Conservation (phyloP, 169 alveolate genomes). For the Eimeria falciformis region DNA sequence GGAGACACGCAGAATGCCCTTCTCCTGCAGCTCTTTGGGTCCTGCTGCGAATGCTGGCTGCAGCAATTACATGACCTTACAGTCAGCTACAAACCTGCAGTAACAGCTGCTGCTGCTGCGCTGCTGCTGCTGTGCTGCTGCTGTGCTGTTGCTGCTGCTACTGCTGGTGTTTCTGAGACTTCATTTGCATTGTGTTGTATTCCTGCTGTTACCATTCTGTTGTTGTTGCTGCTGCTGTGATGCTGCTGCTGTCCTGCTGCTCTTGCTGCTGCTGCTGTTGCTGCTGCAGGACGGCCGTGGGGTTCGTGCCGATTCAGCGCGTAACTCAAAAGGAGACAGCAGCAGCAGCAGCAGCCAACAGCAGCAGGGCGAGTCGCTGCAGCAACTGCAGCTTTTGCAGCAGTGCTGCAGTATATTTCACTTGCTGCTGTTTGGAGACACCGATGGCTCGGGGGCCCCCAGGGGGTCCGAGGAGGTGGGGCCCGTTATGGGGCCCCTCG, state of each 20-base stretch:
- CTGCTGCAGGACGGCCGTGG: constrained; percentile 3
- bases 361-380: not conserved
- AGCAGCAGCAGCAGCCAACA: not conserved
- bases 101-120: not conserved
- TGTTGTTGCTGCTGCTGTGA: not conserved
- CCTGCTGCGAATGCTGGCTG: constrained; percentile 17
- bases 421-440: constrained; percentile 17
- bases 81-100: not conserved
- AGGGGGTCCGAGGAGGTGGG: not conserved
- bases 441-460: not conserved
- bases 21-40: not conserved
- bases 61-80: not conserved
- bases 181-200: not conserved
- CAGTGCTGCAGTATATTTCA: constrained; percentile 5
- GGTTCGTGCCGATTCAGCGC: not conserved
- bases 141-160: constrained; percentile 1
- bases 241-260: not conserved
- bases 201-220: not conserved
- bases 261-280: not conserved
- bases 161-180: not conserved
- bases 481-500: constrained; percentile 18
- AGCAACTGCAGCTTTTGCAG: constrained; percentile 19
- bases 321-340: not conserved
- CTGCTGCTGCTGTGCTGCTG: not conserved
- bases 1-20: not conserved